Evolutionary conservation across 2,329 filamentous ascomycete genomes (phyloP).

Genomic region (Colletotrichum sp.): DNA sequence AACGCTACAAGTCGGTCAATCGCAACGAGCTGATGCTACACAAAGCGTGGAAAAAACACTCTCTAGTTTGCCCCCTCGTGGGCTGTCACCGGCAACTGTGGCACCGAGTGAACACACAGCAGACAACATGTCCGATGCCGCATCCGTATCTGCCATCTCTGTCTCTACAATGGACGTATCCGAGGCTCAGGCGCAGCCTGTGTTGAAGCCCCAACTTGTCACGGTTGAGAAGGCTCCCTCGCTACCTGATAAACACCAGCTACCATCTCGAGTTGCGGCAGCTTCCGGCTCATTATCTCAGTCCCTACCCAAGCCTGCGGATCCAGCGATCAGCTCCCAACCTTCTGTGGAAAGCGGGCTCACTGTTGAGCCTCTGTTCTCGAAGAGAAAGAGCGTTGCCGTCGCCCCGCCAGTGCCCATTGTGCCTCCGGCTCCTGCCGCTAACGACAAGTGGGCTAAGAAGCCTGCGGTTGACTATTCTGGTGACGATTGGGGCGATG

Average conservation of each 20-base stretch:
- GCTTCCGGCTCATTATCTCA: neutral
- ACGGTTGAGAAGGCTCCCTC: neutral
- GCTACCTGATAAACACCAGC: neutral
- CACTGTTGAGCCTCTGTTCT: conserved; percentile 12
- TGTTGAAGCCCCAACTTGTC: conserved; percentile 25
- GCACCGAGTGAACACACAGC: neutral
- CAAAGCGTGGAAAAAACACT: neutral
- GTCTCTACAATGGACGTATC: conserved; percentile 27
- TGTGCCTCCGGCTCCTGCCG: neutral
- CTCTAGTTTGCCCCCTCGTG: neutral
- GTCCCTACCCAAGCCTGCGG: neutral
- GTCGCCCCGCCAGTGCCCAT: neutral
- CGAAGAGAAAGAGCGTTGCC: neutral
- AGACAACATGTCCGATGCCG: conserved; percentile 19
- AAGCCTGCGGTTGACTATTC: conserved; percentile 31
- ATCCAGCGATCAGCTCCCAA: neutral
- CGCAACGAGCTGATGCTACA: neutral
- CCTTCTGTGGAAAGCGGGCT: neutral
- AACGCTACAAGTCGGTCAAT: neutral
- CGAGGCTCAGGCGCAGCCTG: conserved; percentile 25
- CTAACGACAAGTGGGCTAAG: conserved; percentile 26
- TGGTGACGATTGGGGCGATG: conserved; percentile 31
- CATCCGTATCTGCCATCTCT: conserved; percentile 25
- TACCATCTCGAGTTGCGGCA: neutral
- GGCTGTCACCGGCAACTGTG: neutral